Percentiles rank a stretch among this genome's conserved stretches.
Evolutionary conservation across 768 basidiomycete genomes (phyloP).

Genomic region (Mycena polygramma): DNA sequence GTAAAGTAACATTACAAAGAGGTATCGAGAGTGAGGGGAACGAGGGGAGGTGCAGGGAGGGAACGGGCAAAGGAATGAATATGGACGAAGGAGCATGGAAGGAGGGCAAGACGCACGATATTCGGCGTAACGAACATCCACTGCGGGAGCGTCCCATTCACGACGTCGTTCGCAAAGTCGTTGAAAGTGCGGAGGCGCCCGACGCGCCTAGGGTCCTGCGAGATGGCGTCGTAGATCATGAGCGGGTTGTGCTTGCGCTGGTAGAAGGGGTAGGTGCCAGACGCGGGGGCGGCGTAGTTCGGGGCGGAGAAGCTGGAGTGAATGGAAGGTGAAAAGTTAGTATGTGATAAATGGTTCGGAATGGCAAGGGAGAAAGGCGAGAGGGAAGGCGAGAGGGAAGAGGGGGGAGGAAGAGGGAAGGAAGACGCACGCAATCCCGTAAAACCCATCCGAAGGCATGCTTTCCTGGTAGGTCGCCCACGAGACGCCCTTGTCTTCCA

Average conservation of each 20-base stretch:
- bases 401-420: too few species aligned
- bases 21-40: background rate
- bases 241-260: slow-evolving; percentile 70
- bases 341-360: background rate
- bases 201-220: slow-evolving; percentile 55
- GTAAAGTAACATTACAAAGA: background rate
- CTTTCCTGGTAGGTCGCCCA: slow-evolving; percentile 76
- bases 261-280: slow-evolving; percentile 62
- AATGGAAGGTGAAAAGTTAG: too few species aligned
- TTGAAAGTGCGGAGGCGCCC: slow-evolving; percentile 70
- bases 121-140: slow-evolving; percentile 78
- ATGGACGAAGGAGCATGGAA: too few species aligned
- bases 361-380: background rate
- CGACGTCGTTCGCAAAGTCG: slow-evolving; percentile 69
- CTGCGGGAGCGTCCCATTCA: slow-evolving; percentile 63
- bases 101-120: slow-evolving; percentile 51
- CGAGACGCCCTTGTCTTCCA: slow-evolving; percentile 68
- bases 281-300: slow-evolving; percentile 58
- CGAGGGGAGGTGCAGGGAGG: too few species aligned
- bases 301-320: slow-evolving; percentile 46
- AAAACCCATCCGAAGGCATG: slow-evolving; percentile 63
- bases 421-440: slow-evolving; percentile 51
- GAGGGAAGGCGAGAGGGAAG: background rate
- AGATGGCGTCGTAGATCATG: slow-evolving; percentile 65
- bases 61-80: too few species aligned